Conservation (phyloP, 208 protist species). For the Leishmania tropica region DNA sequence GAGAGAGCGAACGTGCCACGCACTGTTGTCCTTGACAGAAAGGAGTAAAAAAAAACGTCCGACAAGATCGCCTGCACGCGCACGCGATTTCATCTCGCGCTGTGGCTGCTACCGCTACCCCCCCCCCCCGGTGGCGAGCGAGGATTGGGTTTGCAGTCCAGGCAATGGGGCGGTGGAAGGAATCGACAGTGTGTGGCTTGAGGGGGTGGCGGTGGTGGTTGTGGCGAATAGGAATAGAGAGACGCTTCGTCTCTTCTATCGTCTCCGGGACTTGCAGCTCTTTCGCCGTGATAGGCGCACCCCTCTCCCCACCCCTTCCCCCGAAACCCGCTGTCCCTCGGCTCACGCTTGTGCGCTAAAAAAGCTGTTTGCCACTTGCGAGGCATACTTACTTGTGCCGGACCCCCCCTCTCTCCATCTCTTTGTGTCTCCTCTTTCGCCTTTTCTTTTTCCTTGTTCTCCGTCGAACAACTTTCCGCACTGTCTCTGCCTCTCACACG, state of each 20-base stretch:
- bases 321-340: too few relatives aligned
- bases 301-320: too few relatives aligned
- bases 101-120: too few relatives aligned
- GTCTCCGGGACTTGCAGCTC: background rate
- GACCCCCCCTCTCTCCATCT: background rate
- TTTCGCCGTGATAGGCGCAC: background rate
- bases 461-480: background rate
- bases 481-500: background rate
- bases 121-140: background rate
- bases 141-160: background rate
- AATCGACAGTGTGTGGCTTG: background rate
- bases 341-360: background rate
- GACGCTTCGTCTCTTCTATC: background rate
- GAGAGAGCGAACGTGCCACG: background rate
- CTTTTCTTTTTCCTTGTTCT: background rate
- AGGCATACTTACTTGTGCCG: background rate
- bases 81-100: background rate
- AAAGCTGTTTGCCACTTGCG: background rate
- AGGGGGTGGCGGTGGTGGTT: too few relatives aligned
- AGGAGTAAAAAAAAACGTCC: background rate
- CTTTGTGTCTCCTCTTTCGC: background rate
- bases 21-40: background rate
- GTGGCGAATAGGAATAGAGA: background rate
- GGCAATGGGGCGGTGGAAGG: background rate
- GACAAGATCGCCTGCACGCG: background rate